phyloP scores from a whole-genome alignment of 352 stramenopile species.

The Poterioochromonas sp. region DNA sequence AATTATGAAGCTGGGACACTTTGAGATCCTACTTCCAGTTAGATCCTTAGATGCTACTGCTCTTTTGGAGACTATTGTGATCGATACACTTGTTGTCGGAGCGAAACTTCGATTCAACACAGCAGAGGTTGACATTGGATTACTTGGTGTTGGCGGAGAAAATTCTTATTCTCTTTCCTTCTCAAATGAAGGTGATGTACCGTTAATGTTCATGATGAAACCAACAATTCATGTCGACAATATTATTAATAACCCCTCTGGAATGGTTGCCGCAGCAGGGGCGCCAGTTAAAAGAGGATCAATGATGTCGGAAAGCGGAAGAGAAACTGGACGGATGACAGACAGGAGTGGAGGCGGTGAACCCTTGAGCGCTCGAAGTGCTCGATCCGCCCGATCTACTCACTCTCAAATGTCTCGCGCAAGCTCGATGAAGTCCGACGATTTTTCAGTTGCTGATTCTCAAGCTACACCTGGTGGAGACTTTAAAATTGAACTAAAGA shows the following conservation, averaged over 20 bases:
- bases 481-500: conserved; percentile 28
- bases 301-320: background rate
- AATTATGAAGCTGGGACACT: background rate
- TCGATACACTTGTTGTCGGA: background rate
- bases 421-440: background rate
- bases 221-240: background rate
- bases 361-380: background rate
- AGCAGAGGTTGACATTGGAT: conserved; percentile 29
- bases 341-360: background rate
- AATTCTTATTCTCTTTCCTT: background rate
- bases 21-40: background rate
- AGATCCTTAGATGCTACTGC: background rate
- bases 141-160: conserved; percentile 5
- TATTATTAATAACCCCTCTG: background rate
- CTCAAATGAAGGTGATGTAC: conserved; percentile 20
- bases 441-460: conserved; percentile 29
- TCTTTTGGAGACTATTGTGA: background rate
- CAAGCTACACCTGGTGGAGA: background rate
- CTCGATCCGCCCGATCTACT: no score
- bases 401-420: conserved; percentile 10
- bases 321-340: background rate
- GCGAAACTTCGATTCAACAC: conserved; percentile 14
- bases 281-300: background rate
- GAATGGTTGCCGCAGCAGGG: no score
- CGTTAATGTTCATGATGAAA: conserved; percentile 24